phyloP scores from a whole-genome alignment of 176 grass and related monocot genomes.

The Cocos nucifera region DNA sequence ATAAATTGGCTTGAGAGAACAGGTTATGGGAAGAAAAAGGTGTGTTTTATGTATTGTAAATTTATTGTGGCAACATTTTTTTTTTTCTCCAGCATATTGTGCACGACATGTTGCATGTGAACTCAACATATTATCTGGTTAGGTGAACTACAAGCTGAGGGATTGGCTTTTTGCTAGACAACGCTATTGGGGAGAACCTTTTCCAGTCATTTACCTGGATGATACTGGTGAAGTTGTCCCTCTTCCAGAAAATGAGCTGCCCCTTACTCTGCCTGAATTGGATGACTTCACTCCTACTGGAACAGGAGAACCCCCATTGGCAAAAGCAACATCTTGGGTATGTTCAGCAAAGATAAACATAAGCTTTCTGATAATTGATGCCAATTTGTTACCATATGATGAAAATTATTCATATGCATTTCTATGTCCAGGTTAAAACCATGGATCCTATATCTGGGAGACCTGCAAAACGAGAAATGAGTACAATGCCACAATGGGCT shows the following conservation, averaged over 20 bases:
- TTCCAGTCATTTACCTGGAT: conserved; percentile 77
- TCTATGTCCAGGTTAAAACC: conserved; percentile 63
- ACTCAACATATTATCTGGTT: neutral
- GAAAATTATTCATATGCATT: conserved; percentile 1
- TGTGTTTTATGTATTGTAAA: conserved; percentile 9
- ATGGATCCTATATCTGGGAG: conserved; percentile 43
- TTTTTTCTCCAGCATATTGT: too few relatives aligned
- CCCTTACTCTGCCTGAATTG: conserved; percentile 84
- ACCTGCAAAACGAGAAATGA: conserved; percentile 85
- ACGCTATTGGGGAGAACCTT: conserved; percentile 97
- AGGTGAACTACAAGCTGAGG: conserved; percentile 98
- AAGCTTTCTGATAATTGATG: too few relatives aligned
- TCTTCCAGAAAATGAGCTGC: conserved; percentile 65
- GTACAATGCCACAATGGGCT: conserved; percentile 98
- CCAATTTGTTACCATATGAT: too few relatives aligned
- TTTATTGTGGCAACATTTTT: too few relatives aligned
- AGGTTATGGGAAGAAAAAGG: conserved; percentile 81
- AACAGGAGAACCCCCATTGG: conserved; percentile 86
- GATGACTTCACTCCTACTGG: conserved; percentile 95
- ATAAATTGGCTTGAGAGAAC: conserved; percentile 66
- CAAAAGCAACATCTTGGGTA: conserved; percentile 92
- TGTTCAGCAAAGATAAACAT: conserved; percentile 1
- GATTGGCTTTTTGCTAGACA: conserved; percentile 98
- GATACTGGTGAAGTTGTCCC: conserved; percentile 65
- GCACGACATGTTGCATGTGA: neutral